phyloP scores from a whole-genome alignment of 441 rosid species.

The Kokia cookei region DNA sequence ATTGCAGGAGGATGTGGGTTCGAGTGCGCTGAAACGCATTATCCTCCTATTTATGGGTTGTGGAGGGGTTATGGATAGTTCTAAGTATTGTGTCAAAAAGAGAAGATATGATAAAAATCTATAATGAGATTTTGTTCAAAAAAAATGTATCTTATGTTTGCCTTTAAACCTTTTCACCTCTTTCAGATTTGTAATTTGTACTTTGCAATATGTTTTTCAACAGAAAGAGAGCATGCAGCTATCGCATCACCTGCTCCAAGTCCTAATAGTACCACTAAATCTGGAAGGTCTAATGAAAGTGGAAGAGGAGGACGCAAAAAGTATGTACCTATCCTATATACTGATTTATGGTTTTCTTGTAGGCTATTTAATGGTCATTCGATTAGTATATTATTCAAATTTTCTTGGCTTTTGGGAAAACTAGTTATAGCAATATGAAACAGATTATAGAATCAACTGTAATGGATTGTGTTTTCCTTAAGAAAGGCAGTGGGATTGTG shows the following conservation, averaged over 20 bases:
- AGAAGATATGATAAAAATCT: no score
- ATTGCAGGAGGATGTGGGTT: no score
- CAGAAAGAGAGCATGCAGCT: constrained; percentile 62
- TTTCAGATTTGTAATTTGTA: background rate
- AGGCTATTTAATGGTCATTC: background rate
- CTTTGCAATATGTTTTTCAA: background rate
- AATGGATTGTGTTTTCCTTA: background rate
- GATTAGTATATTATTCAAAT: background rate
- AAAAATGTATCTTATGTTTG: background rate
- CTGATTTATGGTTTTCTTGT: constrained; percentile 8
- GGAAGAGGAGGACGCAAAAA: constrained; percentile 97
- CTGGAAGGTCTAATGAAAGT: constrained; percentile 68
- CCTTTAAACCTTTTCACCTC: background rate
- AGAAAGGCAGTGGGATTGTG: background rate
- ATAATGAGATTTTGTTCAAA: no score
- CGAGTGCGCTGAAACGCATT: no score
- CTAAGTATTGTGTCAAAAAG: no score
- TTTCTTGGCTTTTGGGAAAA: background rate
- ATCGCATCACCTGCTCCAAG: constrained; percentile 37
- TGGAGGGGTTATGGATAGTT: no score
- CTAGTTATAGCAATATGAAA: background rate
- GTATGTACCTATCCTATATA: constrained; percentile 33
- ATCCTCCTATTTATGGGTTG: no score
- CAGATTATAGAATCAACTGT: background rate
- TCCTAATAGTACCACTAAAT: constrained; percentile 38